These are phyloP conservation scores for Myochromella boudieri DNA, from an alignment of 768 basidiomycete species.

Conservation along the genomic window DNA sequence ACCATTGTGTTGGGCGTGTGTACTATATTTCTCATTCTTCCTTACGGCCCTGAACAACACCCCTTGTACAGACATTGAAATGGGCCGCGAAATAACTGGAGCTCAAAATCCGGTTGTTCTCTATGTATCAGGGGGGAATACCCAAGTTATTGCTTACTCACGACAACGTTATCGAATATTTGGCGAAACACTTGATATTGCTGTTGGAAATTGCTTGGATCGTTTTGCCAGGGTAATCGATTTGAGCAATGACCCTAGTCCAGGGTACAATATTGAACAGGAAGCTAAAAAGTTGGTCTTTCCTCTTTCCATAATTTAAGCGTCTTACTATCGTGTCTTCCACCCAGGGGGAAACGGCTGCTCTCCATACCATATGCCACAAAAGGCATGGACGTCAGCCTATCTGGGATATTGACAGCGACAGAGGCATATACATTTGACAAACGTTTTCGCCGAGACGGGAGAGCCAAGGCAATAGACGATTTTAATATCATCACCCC, in stretches of 20 bases:
- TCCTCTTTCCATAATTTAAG: not conserved
- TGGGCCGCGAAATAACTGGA: constrained; percentile 93
- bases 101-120: constrained; percentile 95
- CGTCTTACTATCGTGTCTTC: not conserved
- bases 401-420: constrained; percentile 91
- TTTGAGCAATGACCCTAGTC: constrained; percentile 92
- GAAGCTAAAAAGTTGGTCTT: constrained; percentile 79
- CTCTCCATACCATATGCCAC: constrained; percentile 90
- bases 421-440: constrained; percentile 86
- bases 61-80: constrained; percentile 82
- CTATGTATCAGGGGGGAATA: constrained; percentile 98
- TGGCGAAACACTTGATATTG: constrained; percentile 97
- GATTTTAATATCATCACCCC: constrained; percentile 81
- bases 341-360: constrained; percentile 74
- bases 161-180: constrained; percentile 97
- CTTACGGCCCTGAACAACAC: not conserved
- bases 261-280: constrained; percentile 97
- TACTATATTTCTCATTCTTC: constrained; percentile 8
- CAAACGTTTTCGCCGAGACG: constrained; percentile 70
- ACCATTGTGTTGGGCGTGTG: constrained; percentile 98
- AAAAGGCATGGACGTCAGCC: constrained; percentile 97
- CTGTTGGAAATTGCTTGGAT: constrained; percentile 98
- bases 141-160: constrained; percentile 98
- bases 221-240: constrained; percentile 95
- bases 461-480: constrained; percentile 32